Conservation (phyloP, 345 rosid genomes). For the Arabidopsis suecica region DNA sequence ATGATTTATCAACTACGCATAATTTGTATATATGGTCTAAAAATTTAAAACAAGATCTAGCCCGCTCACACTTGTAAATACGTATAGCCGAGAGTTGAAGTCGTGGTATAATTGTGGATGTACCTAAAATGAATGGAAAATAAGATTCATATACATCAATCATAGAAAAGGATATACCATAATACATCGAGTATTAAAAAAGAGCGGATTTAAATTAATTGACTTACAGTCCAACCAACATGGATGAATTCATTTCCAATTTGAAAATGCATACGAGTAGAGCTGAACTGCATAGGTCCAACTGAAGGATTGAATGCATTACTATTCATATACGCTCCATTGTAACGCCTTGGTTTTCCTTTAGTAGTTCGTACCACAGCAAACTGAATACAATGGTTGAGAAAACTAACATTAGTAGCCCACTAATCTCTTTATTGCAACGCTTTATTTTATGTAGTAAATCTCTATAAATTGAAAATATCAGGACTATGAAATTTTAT, state of each 20-base stretch:
- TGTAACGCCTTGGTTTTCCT: neutral
- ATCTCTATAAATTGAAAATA: no score
- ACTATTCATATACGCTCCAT: conserved; percentile 9
- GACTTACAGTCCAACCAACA: conserved; percentile 16
- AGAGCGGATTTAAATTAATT: neutral
- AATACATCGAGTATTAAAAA: neutral
- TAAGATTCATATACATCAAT: neutral
- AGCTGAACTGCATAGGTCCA: neutral
- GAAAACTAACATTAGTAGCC: neutral
- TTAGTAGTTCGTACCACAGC: neutral
- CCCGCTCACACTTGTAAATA: neutral
- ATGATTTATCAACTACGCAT: neutral
- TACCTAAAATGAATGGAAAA: conserved; percentile 8
- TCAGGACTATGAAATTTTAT: no score
- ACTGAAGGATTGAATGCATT: neutral
- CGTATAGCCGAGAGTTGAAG: neutral
- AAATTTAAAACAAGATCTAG: neutral
- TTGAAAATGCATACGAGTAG: conserved; percentile 1
- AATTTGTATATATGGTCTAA: neutral
- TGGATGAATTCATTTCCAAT: conserved; percentile 16
- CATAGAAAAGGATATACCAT: neutral
- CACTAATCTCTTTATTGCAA: neutral
- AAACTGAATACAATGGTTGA: neutral
- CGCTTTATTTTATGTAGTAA: neutral
- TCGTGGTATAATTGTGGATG: neutral